Conservation (phyloP, 2,329 filamentous ascomycete genomes). For the Cyclaneusma minus region DNA sequence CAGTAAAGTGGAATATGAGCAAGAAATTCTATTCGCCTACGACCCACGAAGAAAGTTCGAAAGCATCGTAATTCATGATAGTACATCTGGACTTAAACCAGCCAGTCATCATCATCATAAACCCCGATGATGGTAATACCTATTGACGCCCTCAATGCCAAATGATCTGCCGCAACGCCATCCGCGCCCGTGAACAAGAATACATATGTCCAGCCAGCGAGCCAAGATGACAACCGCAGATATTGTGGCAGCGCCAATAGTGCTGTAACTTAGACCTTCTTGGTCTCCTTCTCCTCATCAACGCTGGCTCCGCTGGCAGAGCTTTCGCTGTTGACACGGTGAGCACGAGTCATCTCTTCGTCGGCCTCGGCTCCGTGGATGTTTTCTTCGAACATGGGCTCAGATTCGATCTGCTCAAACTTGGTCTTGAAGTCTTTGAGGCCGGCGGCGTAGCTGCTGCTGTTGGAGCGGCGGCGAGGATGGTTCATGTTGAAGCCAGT, state of each 20-base stretch:
- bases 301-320: constrained; percentile 13
- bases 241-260: constrained; percentile 1
- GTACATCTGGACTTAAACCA: constrained; percentile 13
- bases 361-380: constrained; percentile 47
- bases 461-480: constrained; percentile 83
- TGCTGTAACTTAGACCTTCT: constrained; percentile 22
- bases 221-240: constrained; percentile 1
- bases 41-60: too few relatives aligned
- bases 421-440: constrained; percentile 85
- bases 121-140: constrained; percentile 8
- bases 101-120: constrained; percentile 11
- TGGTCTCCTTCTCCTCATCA: constrained; percentile 24
- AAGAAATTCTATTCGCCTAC: constrained; percentile 14
- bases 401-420: constrained; percentile 78
- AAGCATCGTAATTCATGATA: constrained; percentile 12
- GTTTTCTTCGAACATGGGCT: constrained; percentile 84
- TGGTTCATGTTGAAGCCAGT: constrained; percentile 69
- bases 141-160: too few relatives aligned
- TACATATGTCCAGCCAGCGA: constrained; percentile 9
- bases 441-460: constrained; percentile 55
- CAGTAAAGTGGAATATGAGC: too few relatives aligned
- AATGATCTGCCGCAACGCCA: constrained; percentile 12
- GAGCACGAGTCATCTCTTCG: constrained; percentile 11
- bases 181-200: constrained; percentile 11
- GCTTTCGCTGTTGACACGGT: constrained; percentile 17